Conservation (phyloP, 495 filamentous ascomycete genomes). For the Apiosordaria backusii region DNA sequence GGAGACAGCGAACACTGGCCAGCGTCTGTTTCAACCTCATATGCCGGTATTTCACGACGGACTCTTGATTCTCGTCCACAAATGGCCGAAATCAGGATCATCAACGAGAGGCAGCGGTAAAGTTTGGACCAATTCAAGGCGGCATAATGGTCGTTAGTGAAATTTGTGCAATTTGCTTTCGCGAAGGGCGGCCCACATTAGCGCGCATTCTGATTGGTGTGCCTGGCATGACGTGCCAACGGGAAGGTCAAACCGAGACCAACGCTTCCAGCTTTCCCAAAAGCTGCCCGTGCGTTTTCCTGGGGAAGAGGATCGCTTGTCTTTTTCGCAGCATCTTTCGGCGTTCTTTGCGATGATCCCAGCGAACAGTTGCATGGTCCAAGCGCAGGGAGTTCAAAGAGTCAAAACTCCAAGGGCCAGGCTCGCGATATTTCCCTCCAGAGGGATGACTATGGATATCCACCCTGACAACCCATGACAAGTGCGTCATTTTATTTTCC, state of each 20-base stretch:
- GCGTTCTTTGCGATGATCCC: background rate
- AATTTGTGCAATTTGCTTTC: conserved; percentile 26
- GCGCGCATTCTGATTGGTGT: conserved; percentile 19
- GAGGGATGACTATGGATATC: background rate
- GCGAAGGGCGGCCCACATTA: conserved; percentile 2
- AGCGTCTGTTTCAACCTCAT: background rate
- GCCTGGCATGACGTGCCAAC: conserved; percentile 16
- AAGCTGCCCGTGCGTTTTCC: conserved; percentile 5
- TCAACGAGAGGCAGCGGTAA: background rate
- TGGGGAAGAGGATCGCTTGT: conserved; percentile 9
- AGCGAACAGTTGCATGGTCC: background rate
- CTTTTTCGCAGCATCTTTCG: background rate
- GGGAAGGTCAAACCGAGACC: conserved; percentile 5
- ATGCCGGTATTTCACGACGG: background rate
- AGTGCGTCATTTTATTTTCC: background rate
- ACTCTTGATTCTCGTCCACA: background rate
- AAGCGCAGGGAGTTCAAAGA: background rate
- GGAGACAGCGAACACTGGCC: background rate
- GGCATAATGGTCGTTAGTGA: conserved; percentile 18
- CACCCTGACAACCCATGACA: background rate
- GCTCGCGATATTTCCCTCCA: background rate
- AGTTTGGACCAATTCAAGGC: background rate
- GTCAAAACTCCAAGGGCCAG: background rate
- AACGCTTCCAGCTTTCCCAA: conserved; percentile 7
- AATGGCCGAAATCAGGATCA: background rate